These are phyloP conservation scores for Plasmodium yoelii DNA, from an alignment of 169 alveolate genomes.

Conservation along the genomic window DNA sequence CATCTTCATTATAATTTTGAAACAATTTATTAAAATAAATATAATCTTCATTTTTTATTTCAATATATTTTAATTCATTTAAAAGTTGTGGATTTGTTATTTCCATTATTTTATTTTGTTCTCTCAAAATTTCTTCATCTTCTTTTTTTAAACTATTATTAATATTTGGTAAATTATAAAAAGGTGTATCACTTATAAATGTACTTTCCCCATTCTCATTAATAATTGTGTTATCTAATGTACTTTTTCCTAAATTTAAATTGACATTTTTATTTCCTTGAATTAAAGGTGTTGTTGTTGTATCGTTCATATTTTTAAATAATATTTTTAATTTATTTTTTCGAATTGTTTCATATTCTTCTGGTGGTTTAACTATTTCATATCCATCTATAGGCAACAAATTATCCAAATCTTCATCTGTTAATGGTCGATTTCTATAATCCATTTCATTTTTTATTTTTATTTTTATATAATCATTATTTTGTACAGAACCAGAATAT, in stretches of 20 bases:
- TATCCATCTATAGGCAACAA: conserved; percentile 94
- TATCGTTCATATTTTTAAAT: conserved; percentile 49
- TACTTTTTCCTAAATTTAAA: conserved; percentile 55
- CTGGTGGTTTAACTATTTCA: conserved; percentile 93
- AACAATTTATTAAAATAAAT: conserved; percentile 91
- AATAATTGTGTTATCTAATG: conserved; percentile 14
- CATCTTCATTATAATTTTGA: conserved; percentile 93
- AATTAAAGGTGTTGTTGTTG: conserved; percentile 86
- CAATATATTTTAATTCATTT: conserved; percentile 84
- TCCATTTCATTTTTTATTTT: conserved; percentile 77
- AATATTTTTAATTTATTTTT: conserved; percentile 75
- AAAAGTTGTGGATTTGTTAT: conserved; percentile 55
- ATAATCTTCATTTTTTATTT: conserved; percentile 94
- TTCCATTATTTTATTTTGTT: conserved; percentile 69
- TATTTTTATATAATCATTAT: conserved; percentile 12
- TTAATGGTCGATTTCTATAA: conserved; percentile 84
- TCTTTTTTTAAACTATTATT: conserved; percentile 29
- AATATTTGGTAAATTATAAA: conserved; percentile 22
- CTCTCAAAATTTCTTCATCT: conserved; percentile 39
- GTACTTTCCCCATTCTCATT: conserved; percentile 6
- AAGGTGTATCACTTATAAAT: conserved; percentile 42
- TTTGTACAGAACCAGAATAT: not conserved
- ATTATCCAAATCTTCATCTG: conserved; percentile 97
- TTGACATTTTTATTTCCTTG: conserved; percentile 25
- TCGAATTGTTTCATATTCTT: conserved; percentile 87